Evolutionary conservation across 2,329 filamentous ascomycete genomes (phyloP).

Genomic region (Pseudogymnoascus pannorum): DNA sequence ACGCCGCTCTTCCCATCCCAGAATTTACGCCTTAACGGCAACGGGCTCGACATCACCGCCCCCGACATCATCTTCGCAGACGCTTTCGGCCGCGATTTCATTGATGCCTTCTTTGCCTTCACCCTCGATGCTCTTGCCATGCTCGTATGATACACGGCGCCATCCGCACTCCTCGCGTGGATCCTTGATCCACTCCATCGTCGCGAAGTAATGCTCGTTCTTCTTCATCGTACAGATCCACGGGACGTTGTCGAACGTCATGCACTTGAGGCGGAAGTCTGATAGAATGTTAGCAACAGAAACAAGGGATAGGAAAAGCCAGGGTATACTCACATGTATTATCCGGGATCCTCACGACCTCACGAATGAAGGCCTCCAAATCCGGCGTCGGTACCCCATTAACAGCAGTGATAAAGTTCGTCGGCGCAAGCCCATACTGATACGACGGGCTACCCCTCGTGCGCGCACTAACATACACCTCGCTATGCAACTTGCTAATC

Average conservation of each 20-base stretch:
- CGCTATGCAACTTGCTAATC: conserved; percentile 91
- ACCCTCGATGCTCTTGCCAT: conserved; percentile 43
- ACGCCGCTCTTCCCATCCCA: background rate
- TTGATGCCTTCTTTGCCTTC: conserved; percentile 38
- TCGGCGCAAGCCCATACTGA: conserved; percentile 87
- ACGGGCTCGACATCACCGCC: background rate
- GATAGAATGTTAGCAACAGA: conserved; percentile 16
- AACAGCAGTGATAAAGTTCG: conserved; percentile 95
- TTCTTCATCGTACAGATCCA: conserved; percentile 99
- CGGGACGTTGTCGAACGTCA: conserved; percentile 96
- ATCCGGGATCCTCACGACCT: conserved; percentile 82
- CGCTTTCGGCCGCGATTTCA: conserved; percentile 17
- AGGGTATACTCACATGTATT: conserved; percentile 65
- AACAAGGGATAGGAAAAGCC: background rate
- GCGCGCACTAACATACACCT: conserved; percentile 89
- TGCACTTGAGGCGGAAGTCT: conserved; percentile 94
- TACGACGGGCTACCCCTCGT: conserved; percentile 77
- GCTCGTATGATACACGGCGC: conserved; percentile 57
- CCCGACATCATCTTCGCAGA: background rate
- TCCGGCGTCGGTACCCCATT: conserved; percentile 83
- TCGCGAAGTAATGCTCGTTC: conserved; percentile 91
- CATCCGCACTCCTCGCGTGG: conserved; percentile 51
- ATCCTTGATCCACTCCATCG: conserved; percentile 63
- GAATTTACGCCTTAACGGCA: background rate
- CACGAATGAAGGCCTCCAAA: conserved; percentile 69